A percentile compares a stretch with the other conserved stretches of the same genome.
Evolutionary conservation across 192 early-diverging fungal genomes (phyloP).

Genomic region (Rhizoclosmatium sp.): DNA sequence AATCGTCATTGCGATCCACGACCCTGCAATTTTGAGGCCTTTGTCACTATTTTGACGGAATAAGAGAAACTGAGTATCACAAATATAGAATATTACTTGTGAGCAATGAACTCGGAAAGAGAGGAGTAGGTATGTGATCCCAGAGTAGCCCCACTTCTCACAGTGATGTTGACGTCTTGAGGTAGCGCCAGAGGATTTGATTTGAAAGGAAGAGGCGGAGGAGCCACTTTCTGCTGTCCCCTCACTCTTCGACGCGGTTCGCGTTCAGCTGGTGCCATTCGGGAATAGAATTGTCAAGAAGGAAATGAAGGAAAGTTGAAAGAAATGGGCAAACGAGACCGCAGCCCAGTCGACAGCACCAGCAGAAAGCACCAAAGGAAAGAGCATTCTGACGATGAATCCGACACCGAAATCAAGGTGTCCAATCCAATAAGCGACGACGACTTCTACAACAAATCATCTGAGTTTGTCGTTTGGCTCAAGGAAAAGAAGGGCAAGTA

Average conservation of each 20-base stretch:
- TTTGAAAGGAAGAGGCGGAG: no score
- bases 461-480: conserved; percentile 86
- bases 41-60: background rate
- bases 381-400: background rate
- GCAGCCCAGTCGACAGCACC: background rate
- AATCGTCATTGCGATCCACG: conserved; percentile 46
- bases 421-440: conserved; percentile 62
- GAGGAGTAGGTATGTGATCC: background rate
- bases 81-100: conserved; percentile 14
- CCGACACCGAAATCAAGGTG: background rate
- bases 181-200: no score
- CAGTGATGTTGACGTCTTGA: conserved; percentile 15
- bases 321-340: conserved; percentile 14
- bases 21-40: conserved; percentile 8
- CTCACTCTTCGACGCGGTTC: no score
- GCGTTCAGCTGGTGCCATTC: no score
- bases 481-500: conserved; percentile 73
- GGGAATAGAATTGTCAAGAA: background rate
- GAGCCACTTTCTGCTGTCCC: no score
- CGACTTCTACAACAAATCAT: conserved; percentile 80
- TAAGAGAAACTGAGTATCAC: background rate
- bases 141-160: conserved; percentile 1
- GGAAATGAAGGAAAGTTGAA: background rate
- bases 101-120: conserved; percentile 1
- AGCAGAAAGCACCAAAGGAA: conserved; percentile 1